Conservation (phyloP, 2,329 filamentous ascomycete genomes). For the Domatiomyces catenatus region DNA sequence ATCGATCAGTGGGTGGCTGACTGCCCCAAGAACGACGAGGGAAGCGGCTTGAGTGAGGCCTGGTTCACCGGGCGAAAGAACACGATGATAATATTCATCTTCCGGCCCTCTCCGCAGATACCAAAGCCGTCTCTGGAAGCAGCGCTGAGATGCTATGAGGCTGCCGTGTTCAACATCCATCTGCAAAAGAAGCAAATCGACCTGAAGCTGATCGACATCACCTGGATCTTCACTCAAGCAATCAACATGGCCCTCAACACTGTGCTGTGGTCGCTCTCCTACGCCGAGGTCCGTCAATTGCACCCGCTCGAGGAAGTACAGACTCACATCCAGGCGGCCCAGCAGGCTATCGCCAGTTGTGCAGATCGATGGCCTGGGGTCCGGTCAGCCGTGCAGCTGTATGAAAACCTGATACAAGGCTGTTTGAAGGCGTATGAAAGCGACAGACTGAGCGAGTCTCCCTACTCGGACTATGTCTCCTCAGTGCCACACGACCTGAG, state of each 20-base stretch:
- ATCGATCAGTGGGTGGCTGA: slow-evolving; percentile 65
- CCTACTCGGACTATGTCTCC: slow-evolving; percentile 24
- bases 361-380: slow-evolving; percentile 87
- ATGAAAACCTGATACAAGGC: slow-evolving; percentile 68
- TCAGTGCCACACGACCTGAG: slow-evolving; percentile 24
- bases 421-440: slow-evolving; percentile 77
- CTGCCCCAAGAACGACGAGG: slow-evolving; percentile 55
- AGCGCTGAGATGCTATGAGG: slow-evolving; percentile 68
- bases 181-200: slow-evolving; percentile 68
- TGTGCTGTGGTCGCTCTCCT: slow-evolving; percentile 81
- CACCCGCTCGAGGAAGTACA: slow-evolving; percentile 64
- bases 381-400: slow-evolving; percentile 67
- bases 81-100: slow-evolving; percentile 75
- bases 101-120: slow-evolving; percentile 81
- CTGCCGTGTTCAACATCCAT: slow-evolving; percentile 64
- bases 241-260: slow-evolving; percentile 88
- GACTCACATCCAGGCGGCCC: slow-evolving; percentile 53
- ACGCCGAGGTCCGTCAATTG: slow-evolving; percentile 60
- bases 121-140: slow-evolving; percentile 68
- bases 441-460: slow-evolving; percentile 23
- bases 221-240: slow-evolving; percentile 81
- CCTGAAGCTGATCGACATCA: slow-evolving; percentile 62
- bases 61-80: slow-evolving; percentile 66
- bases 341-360: slow-evolving; percentile 65
- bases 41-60: slow-evolving; percentile 57